Conservation (phyloP, 2,329 filamentous ascomycete species). For the Epichloe uncinata region DNA sequence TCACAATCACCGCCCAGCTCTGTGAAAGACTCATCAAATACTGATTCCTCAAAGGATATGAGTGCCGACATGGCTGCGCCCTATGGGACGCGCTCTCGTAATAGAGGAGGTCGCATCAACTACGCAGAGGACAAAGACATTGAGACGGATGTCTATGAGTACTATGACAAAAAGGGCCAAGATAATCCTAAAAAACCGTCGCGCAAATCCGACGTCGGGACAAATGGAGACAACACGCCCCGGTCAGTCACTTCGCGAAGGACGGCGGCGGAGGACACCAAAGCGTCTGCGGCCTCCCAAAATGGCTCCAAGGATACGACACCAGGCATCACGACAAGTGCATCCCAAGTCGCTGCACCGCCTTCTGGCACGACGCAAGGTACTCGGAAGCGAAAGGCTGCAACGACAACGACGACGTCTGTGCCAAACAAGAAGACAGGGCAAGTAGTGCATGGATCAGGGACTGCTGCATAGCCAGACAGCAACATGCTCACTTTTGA, state of each 20-base stretch:
- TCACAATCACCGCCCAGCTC: slow-evolving; percentile 21
- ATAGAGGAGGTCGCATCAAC: slow-evolving; percentile 78
- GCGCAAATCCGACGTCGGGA: slow-evolving; percentile 28
- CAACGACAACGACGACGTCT: slow-evolving; percentile 16
- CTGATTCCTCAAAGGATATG: slow-evolving; percentile 36
- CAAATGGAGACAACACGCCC: slow-evolving; percentile 23
- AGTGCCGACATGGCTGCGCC: slow-evolving; percentile 44
- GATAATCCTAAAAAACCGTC: slow-evolving; percentile 42
- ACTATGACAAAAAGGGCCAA: slow-evolving; percentile 41
- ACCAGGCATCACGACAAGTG: slow-evolving; percentile 7
- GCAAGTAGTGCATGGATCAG: slow-evolving; percentile 19
- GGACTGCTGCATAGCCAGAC: slow-evolving; percentile 36
- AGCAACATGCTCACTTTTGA: slow-evolving; percentile 88
- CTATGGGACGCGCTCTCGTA: slow-evolving; percentile 90
- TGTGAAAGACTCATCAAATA: slow-evolving; percentile 35
- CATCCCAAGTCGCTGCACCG: slow-evolving; percentile 30
- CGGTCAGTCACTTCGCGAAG: slow-evolving; percentile 28
- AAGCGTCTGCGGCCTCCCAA: slow-evolving; percentile 17
- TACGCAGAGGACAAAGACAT: slow-evolving; percentile 91
- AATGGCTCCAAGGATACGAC: slow-evolving; percentile 24
- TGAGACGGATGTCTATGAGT: slow-evolving; percentile 75
- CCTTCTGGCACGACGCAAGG: slow-evolving; percentile 32
- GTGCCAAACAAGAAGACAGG: slow-evolving; percentile 10
- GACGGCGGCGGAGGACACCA: slow-evolving; percentile 26
- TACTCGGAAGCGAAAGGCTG: slow-evolving; percentile 79